Percentiles rank a stretch among this genome's conserved stretches.
Evolutionary conservation across 805 yeast species (phyloP).

Genomic region (Kuraishia hungarica): DNA sequence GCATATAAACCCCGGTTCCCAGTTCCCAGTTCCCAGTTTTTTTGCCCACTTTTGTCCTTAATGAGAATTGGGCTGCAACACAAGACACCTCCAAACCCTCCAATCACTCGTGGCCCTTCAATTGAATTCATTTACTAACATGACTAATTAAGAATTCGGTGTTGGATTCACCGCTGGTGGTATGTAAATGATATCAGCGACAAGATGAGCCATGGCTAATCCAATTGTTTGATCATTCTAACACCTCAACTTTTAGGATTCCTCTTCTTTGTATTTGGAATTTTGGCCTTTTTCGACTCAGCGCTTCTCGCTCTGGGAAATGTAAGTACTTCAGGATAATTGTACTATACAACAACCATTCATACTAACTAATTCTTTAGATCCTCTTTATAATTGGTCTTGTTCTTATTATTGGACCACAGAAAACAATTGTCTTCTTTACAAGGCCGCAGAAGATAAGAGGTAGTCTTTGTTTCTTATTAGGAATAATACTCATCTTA

Average conservation of each 20-base stretch:
- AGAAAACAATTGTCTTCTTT: constrained; percentile 74
- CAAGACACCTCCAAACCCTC: too few species aligned
- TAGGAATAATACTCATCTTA: constrained; percentile 72
- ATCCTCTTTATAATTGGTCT: constrained; percentile 75
- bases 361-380: constrained; percentile 7
- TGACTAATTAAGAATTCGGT: constrained; percentile 57
- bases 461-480: constrained; percentile 71
- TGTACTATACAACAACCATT: background rate
- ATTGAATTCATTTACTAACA: background rate
- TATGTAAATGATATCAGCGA: too few species aligned
- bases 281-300: constrained; percentile 79
- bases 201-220: too few species aligned
- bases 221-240: background rate
- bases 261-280: constrained; percentile 71
- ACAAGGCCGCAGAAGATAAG: constrained; percentile 80
- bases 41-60: too few species aligned
- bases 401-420: constrained; percentile 78
- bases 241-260: constrained; percentile 29
- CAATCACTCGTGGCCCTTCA: too few species aligned
- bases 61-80: too few species aligned
- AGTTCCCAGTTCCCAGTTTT: too few species aligned
- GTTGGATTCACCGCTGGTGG: constrained; percentile 88
- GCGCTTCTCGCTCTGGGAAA: constrained; percentile 89
- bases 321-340: constrained; percentile 18
- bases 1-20: too few species aligned